A percentile compares a stretch with the other conserved stretches of the same genome.
Evolutionary conservation across 2,329 filamentous ascomycete genomes (phyloP).

Genomic region (Cyphellophora attinorum): DNA sequence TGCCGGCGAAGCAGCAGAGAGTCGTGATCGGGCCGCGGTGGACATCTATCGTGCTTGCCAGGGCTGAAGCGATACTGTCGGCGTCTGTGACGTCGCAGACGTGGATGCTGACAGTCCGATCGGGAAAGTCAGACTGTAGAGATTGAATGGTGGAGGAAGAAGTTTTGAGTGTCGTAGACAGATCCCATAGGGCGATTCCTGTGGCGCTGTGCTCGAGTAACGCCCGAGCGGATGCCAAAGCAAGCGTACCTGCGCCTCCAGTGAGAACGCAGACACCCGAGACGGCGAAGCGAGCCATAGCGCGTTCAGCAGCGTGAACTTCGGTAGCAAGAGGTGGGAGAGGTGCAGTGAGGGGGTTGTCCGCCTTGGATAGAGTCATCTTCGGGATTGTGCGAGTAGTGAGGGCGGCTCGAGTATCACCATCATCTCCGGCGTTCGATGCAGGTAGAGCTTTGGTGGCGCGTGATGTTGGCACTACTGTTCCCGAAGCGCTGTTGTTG

Average conservation of each 20-base stretch:
- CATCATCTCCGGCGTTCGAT: no score
- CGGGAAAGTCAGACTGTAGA: slow-evolving; percentile 47
- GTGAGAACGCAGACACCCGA: slow-evolving; percentile 38
- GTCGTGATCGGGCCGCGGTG: slow-evolving; percentile 24
- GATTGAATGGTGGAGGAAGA: slow-evolving; percentile 32
- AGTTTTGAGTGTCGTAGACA: slow-evolving; percentile 32
- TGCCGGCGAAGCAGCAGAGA: slow-evolving; percentile 57
- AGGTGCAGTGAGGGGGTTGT: slow-evolving; percentile 21
- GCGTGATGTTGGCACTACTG: no score
- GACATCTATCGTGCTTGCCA: slow-evolving; percentile 28
- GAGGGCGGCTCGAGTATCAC: slow-evolving; percentile 16
- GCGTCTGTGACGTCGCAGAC: slow-evolving; percentile 51
- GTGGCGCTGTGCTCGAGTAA: slow-evolving; percentile 59
- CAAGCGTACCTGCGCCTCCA: slow-evolving; percentile 57
- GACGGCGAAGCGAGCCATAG: slow-evolving; percentile 21
- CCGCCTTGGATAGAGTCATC: slow-evolving; percentile 16
- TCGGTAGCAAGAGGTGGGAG: slow-evolving; percentile 17
- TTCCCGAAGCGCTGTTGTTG: no score
- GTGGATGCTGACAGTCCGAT: slow-evolving; percentile 38
- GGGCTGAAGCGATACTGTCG: slow-evolving; percentile 32
- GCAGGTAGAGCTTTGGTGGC: no score
- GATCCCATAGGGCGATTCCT: slow-evolving; percentile 53
- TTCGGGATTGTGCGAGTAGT: slow-evolving; percentile 16
- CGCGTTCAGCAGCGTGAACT: slow-evolving; percentile 19
- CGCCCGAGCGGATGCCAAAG: slow-evolving; percentile 47